A percentile compares a stretch with the other conserved stretches of the same genome.
These are phyloP conservation scores for Trichocomaceae sp. DNA, from an alignment of 2,329 filamentous ascomycete species.

Conservation along the genomic window DNA sequence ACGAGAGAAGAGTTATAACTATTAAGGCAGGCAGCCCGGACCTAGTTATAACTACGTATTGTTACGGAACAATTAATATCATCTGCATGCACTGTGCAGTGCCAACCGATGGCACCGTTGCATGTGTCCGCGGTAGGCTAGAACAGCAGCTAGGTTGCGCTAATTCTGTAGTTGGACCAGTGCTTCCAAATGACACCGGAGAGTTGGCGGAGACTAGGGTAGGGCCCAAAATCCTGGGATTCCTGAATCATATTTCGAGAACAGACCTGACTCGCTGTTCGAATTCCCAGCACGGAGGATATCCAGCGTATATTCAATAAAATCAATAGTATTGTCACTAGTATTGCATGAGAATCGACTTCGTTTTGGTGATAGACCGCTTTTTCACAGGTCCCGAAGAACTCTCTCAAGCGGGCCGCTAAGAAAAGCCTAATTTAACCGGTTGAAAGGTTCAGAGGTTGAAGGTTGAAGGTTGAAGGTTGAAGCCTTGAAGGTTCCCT, in stretches of 20 bases:
- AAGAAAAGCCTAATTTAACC: background rate
- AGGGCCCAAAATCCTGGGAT: constrained; percentile 14
- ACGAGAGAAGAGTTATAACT: background rate
- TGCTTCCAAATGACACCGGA: constrained; percentile 13
- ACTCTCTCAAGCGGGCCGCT: constrained; percentile 4
- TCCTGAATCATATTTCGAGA: background rate
- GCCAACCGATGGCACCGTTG: background rate
- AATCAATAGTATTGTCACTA: no score
- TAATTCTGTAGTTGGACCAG: background rate
- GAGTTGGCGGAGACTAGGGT: constrained; percentile 15
- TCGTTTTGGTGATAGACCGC: background rate
- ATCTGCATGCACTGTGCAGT: no score
- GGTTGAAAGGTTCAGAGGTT: no score
- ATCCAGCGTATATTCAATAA: background rate
- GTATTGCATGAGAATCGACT: background rate
- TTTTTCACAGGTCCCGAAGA: background rate
- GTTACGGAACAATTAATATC: background rate
- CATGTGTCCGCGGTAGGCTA: background rate
- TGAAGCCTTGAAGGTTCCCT: constrained; percentile 8
- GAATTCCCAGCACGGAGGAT: no score
- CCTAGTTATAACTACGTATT: background rate
- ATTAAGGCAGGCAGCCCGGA: background rate
- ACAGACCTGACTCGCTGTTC: background rate
- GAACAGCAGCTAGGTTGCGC: background rate
- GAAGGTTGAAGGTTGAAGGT: no score